Percentiles rank a stretch among this genome's conserved stretches.
These are phyloP conservation scores for Biscogniauxia sp. DNA, from an alignment of 2,329 filamentous ascomycete species.

Conservation along the genomic window DNA sequence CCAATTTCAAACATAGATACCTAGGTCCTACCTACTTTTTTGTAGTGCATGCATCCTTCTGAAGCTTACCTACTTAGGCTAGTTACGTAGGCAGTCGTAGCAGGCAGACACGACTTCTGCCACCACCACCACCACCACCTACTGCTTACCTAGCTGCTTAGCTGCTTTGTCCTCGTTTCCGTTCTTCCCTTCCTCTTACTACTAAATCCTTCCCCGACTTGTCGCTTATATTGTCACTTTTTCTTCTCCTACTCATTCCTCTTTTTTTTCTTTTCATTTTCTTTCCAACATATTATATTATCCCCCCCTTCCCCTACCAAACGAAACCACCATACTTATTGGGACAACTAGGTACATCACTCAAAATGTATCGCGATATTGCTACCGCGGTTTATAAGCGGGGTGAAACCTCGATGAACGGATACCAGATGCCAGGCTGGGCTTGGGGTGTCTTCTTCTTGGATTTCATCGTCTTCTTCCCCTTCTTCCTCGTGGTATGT, in stretches of 20 bases:
- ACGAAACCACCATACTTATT: no score
- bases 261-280: not conserved
- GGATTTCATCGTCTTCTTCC: slow-evolving; percentile 45
- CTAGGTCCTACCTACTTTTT: no score
- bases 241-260: slow-evolving; percentile 5
- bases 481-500: slow-evolving; percentile 42
- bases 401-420: slow-evolving; percentile 30
- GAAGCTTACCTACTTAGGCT: not conserved
- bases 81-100: not conserved
- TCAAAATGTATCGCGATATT: slow-evolving; percentile 35
- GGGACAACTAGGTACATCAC: not conserved
- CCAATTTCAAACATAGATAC: not conserved
- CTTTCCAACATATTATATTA: no score
- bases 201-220: not conserved
- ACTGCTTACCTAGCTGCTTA: no score
- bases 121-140: no score
- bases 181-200: not conserved
- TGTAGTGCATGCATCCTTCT: not conserved
- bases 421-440: slow-evolving; percentile 40
- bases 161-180: not conserved
- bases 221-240: not conserved
- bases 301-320: no score
- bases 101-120: not conserved
- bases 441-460: slow-evolving; percentile 38
- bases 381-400: slow-evolving; percentile 37